A percentile compares a stretch with the other conserved stretches of the same genome.
phyloP scores from a whole-genome alignment of 768 basidiomycete genomes.

The Mycena leptocephala region DNA sequence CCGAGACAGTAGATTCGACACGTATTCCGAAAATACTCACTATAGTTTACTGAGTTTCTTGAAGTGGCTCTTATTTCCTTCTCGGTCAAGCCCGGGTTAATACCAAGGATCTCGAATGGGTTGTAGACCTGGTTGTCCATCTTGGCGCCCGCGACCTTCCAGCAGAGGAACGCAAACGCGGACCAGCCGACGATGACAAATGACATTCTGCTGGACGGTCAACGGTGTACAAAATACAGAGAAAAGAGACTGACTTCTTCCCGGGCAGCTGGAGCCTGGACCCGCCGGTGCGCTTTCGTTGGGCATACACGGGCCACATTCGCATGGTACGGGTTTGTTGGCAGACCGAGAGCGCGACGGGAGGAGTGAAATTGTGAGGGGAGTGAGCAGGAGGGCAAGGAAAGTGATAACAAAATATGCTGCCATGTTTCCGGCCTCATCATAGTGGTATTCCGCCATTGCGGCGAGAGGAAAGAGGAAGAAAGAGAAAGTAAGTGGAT shows the following conservation, averaged over 20 bases:
- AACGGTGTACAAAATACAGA: constrained; percentile 1
- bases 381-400: constrained; percentile 87
- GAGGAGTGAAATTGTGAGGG: constrained; percentile 75
- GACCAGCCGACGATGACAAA: constrained; percentile 84
- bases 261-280: constrained; percentile 66
- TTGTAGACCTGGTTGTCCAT: constrained; percentile 86
- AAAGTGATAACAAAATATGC: constrained; percentile 94
- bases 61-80: constrained; percentile 98
- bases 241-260: constrained; percentile 61
- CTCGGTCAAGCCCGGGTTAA: constrained; percentile 79
- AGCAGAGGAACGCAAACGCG: constrained; percentile 76
- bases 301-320: constrained; percentile 76
- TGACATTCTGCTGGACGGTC: constrained; percentile 62
- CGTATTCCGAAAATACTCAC: constrained; percentile 60
- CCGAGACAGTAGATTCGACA: constrained; percentile 11
- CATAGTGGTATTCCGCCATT: constrained; percentile 90
- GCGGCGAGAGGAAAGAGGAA: constrained; percentile 38
- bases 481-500: background rate
- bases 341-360: constrained; percentile 50
- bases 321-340: constrained; percentile 65
- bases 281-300: constrained; percentile 63
- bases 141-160: constrained; percentile 72
- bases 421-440: constrained; percentile 90
- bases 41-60: constrained; percentile 92
- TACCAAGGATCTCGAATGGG: constrained; percentile 94